Evolutionary conservation across 768 basidiomycete genomes (phyloP).

Genomic region (Cystofilobasidium bisporidii): DNA sequence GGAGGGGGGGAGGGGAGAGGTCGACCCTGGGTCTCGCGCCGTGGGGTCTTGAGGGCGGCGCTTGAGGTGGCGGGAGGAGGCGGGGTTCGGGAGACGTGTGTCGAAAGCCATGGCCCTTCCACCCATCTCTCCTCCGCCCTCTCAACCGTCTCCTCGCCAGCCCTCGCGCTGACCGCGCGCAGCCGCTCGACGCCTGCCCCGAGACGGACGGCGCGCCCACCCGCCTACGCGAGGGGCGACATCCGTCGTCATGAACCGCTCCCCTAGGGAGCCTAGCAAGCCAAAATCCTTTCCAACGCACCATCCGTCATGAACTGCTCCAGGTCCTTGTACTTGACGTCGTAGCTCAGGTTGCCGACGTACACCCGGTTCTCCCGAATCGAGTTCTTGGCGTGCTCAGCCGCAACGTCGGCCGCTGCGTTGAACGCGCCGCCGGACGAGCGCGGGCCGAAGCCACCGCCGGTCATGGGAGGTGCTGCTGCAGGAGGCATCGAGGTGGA

Average conservation of each 20-base stretch:
- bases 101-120: slow-evolving; percentile 19
- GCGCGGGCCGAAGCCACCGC: background rate
- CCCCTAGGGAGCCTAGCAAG: slow-evolving; percentile 37
- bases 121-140: slow-evolving; percentile 33
- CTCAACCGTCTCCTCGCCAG: background rate
- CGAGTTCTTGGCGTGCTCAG: slow-evolving; percentile 89
- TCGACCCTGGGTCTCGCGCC: background rate
- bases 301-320: slow-evolving; percentile 99
- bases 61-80: too few species aligned
- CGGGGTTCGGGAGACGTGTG: background rate
- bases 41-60: background rate
- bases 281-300: slow-evolving; percentile 52
- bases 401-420: slow-evolving; percentile 65
- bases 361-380: slow-evolving; percentile 98
- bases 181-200: too few species aligned
- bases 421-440: slow-evolving; percentile 37
- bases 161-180: background rate
- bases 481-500: background rate
- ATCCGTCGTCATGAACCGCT: background rate
- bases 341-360: slow-evolving; percentile 97
- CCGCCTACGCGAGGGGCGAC: too few species aligned
- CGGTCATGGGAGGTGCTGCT: background rate
- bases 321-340: slow-evolving; percentile 96
- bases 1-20: too few species aligned
- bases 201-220: too few species aligned